Base-by-base conservation (phyloP, 2,329 filamentous ascomycete species). In the Hypomyces perniciosus region DNA sequence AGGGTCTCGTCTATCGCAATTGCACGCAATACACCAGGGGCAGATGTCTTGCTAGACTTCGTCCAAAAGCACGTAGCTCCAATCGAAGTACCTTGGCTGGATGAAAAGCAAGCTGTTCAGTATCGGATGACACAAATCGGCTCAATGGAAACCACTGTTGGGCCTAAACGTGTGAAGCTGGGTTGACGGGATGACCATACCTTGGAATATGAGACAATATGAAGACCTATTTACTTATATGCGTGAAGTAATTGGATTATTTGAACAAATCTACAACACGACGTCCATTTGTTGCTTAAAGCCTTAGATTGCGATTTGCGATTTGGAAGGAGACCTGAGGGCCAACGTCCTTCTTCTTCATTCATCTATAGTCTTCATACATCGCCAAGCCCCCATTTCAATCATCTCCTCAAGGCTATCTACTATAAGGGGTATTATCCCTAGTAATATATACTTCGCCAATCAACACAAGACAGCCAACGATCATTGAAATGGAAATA, bases 401-500 rank as follows among this genome's bases (percentile, higher is more conserved):
- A 20, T 3, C 20, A 3, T 20, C 20, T 2, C 20, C 20, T 20
- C 2, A 20, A 20, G 20, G 20, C 20, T 20, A 20, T 20, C 2
- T 20, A 20, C 20, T 20, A 20, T 20, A 20, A 20, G 20, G 20
- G 20, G 20, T 20, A 20, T 59, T 53, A 9, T 53, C 46, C n/a
- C 58, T 51, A 8, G 59, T 54, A 37, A 87, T 75, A 55, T 85
- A 87, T 0, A 87, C 72, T 65, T 87, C 76, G 0, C 79, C 83
- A 6, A 85, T 70, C 8, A 88, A 67, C 1, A 85, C 79, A 0
- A 73, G 67, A 55, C 79, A 81, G 0, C 82, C 84, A 0, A 86
- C 77, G 1, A 74, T 73, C 83, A 87, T 89, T 2, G 83, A 66
- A 20, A 86, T 79, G 1, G 81, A 77, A 56, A 89, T 88, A 42